Conservation (phyloP, 345 rosid genomes). For the Camelina sativa region DNA sequence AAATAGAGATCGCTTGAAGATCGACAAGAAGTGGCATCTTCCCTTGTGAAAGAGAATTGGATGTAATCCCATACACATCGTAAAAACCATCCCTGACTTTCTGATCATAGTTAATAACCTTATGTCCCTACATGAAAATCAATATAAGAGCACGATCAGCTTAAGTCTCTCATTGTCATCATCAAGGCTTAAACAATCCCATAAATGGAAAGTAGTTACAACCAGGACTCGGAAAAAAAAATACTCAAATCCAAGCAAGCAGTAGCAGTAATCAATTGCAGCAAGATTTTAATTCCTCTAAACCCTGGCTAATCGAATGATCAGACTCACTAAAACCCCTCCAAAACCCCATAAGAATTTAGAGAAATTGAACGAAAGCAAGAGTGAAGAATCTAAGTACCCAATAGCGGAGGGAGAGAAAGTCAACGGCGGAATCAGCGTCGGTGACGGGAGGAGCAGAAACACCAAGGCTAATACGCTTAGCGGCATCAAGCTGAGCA, state of each 20-base stretch:
- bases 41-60: constrained; percentile 63
- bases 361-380: not conserved
- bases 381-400: constrained; percentile 39
- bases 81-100: constrained; percentile 89
- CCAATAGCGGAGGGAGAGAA: constrained; percentile 88
- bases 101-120: constrained; percentile 81
- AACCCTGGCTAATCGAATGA: constrained; percentile 20
- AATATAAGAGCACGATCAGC: constrained; percentile 18
- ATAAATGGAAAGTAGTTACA: constrained; percentile 5
- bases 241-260: constrained; percentile 13
- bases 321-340: constrained; percentile 19
- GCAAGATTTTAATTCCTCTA: constrained; percentile 32
- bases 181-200: constrained; percentile 4
- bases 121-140: constrained; percentile 62
- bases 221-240: not conserved
- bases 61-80: constrained; percentile 72
- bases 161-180: constrained; percentile 25
- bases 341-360: not conserved
- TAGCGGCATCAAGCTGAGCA: constrained; percentile 95
- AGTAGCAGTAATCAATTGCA: constrained; percentile 16
- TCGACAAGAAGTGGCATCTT: constrained; percentile 87
- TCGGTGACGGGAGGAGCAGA: constrained; percentile 56
- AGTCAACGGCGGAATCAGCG: constrained; percentile 59
- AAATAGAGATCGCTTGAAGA: constrained; percentile 72
- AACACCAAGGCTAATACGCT: constrained; percentile 89